These are phyloP conservation scores for Mortierella sp. DNA, from an alignment of 371 early-diverging fungal species.

Conservation along the genomic window DNA sequence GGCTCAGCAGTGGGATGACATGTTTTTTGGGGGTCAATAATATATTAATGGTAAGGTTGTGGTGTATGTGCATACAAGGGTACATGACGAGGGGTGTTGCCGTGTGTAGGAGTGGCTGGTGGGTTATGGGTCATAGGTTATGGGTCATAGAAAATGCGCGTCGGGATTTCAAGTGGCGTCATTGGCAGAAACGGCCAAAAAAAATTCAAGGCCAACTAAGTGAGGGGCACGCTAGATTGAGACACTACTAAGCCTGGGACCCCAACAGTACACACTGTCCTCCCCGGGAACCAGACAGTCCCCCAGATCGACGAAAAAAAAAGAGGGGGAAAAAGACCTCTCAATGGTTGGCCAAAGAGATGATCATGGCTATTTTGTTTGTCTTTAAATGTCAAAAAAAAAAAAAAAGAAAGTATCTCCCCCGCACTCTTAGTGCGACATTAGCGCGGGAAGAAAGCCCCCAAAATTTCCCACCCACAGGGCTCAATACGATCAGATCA, in stretches of 20 bases:
- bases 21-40: neutral
- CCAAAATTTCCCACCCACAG: no score
- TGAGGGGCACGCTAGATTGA: neutral
- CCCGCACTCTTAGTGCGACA: neutral
- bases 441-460: no score
- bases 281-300: no score
- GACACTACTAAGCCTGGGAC: neutral
- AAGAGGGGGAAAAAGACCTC: no score
- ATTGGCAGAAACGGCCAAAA: conserved; percentile 4
- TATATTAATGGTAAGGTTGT: no score
- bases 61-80: no score
- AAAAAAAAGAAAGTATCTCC: neutral
- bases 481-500: neutral
- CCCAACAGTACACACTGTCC: neutral
- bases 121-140: neutral
- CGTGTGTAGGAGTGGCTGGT: no score
- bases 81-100: no score
- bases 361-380: no score
- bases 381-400: neutral
- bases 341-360: no score
- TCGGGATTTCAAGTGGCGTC: neutral
- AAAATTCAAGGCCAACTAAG: neutral
- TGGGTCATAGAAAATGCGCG: neutral
- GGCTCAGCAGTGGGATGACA: neutral
- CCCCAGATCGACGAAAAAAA: no score